Evolutionary conservation across 2,329 filamentous ascomycete genomes (phyloP).

Genomic region (Aurifilum marmelostoma): DNA sequence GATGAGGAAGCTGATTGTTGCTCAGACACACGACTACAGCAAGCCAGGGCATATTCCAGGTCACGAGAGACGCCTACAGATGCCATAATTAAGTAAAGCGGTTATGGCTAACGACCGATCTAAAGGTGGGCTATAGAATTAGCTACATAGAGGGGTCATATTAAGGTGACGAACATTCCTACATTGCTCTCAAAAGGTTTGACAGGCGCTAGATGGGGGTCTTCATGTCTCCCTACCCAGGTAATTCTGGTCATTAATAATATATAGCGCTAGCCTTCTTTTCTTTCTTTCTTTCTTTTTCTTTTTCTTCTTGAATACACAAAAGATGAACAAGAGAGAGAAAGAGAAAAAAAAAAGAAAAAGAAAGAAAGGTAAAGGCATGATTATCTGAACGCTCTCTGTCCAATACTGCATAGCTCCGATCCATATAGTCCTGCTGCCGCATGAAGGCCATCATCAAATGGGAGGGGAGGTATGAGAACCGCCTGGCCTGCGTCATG

Average conservation of each 20-base stretch:
- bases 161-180: neutral
- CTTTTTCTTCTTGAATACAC: too few relatives aligned
- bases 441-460: neutral
- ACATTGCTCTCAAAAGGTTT: neutral
- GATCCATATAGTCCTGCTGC: neutral
- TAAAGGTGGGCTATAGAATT: neutral
- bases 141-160: neutral
- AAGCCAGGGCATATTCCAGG: neutral
- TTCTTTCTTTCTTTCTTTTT: too few relatives aligned
- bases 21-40: neutral
- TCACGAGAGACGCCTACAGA: neutral
- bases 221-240: too few relatives aligned
- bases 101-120: neutral
- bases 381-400: neutral
- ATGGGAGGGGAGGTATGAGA: neutral
- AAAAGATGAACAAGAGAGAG: too few relatives aligned
- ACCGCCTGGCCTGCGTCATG: neutral
- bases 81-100: too few relatives aligned
- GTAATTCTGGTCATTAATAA: neutral
- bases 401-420: neutral
- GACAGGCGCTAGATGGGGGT: neutral
- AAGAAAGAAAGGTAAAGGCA: too few relatives aligned
- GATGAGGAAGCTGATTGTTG: neutral
- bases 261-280: neutral
- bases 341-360: neutral